A percentile compares a stretch with the other conserved stretches of the same genome.
Evolutionary conservation across 2,329 filamentous ascomycete genomes (phyloP).

Genomic region (Ophiostoma sp.): DNA sequence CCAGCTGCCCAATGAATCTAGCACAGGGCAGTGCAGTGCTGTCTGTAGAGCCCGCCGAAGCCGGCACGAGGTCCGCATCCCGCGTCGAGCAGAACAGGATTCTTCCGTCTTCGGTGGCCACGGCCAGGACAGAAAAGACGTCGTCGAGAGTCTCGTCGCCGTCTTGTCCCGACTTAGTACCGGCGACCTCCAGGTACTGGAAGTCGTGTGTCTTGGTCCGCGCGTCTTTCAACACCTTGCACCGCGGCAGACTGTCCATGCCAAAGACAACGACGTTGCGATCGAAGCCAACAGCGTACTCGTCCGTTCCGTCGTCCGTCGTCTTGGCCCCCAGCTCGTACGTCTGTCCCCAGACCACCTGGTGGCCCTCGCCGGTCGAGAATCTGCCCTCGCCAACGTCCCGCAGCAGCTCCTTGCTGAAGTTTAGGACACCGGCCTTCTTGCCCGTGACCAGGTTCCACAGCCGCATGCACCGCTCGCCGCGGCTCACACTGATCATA

Average conservation of each 20-base stretch:
- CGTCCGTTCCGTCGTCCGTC: conserved; percentile 60
- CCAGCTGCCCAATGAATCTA: conserved; percentile 67
- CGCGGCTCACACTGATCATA: conserved; percentile 86
- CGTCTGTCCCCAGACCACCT: conserved; percentile 61
- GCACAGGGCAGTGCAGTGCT: conserved; percentile 47
- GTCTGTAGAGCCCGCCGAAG: conserved; percentile 4
- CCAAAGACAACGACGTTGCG: conserved; percentile 78
- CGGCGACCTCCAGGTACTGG: conserved; percentile 57
- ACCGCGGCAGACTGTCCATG: conserved; percentile 77
- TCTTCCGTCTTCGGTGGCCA: conserved; percentile 86
- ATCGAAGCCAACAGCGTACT: conserved; percentile 87
- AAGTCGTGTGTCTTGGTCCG: conserved; percentile 80
- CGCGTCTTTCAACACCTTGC: conserved; percentile 61
- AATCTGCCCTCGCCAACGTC: conserved; percentile 67
- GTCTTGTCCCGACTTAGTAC: conserved; percentile 38
- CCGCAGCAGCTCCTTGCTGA: conserved; percentile 64
- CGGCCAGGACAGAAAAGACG: conserved; percentile 51
- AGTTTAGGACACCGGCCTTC: conserved; percentile 88
- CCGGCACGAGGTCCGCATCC: conserved; percentile 40
- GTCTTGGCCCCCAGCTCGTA: conserved; percentile 36
- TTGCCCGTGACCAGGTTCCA: conserved; percentile 97
- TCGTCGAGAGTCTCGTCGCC: neutral
- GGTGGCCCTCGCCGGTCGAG: conserved; percentile 73
- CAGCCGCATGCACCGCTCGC: conserved; percentile 83
- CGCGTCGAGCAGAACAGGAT: conserved; percentile 76